These are phyloP conservation scores for Delitschia confertaspora DNA, from an alignment of 495 filamentous ascomycete species.

Conservation along the genomic window DNA sequence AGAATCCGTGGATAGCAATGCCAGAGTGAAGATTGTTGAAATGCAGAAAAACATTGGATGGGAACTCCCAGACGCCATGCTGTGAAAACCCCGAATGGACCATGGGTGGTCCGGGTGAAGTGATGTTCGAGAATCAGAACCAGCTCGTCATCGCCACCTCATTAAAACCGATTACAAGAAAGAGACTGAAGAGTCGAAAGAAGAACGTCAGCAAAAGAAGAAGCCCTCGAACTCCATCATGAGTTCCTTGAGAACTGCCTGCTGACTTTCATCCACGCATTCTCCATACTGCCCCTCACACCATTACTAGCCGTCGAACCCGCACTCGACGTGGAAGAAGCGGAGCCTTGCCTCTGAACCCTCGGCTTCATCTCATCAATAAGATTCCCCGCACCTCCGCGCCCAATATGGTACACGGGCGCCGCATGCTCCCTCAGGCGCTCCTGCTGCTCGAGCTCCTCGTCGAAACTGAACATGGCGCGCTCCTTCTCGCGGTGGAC, in stretches of 20 bases:
- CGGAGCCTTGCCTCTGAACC: constrained; percentile 8
- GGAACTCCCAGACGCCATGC: constrained; percentile 12
- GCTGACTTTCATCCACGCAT: constrained; percentile 26
- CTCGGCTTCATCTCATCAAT: constrained; percentile 35
- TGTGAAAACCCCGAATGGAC: too few species aligned
- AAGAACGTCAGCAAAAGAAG: neutral
- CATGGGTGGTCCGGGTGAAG: too few species aligned
- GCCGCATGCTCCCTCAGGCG: constrained; percentile 50
- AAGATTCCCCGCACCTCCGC: constrained; percentile 83
- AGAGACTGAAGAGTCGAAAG: too few species aligned
- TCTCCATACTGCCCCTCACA: constrained; percentile 22
- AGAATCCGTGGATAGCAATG: neutral
- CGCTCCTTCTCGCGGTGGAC: constrained; percentile 60
- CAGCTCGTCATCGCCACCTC: constrained; percentile 21
- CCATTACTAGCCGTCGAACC: constrained; percentile 2
- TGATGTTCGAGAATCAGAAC: constrained; percentile 26
- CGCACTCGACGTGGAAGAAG: constrained; percentile 8
- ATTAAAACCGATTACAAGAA: constrained; percentile 3
- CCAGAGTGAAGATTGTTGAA: neutral
- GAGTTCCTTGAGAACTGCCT: constrained; percentile 21
- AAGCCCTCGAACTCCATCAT: neutral
- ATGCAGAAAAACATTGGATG: constrained; percentile 1
- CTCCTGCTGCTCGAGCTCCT: constrained; percentile 67
- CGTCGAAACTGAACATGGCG: constrained; percentile 80
- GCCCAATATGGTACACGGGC: constrained; percentile 71